Evolutionary conservation across 306 rosid species (phyloP).

Genomic region (Mimosa pudica): DNA sequence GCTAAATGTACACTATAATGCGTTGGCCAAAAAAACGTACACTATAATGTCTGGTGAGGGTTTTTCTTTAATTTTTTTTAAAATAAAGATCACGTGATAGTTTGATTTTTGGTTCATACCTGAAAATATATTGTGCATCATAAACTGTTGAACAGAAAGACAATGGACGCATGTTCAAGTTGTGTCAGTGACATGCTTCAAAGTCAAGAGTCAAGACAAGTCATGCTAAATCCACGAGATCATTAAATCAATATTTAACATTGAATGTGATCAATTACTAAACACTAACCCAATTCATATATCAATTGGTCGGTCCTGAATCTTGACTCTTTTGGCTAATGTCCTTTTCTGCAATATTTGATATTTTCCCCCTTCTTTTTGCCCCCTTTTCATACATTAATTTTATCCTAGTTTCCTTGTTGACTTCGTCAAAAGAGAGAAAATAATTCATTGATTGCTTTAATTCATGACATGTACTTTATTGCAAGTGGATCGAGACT

Average conservation of each 20-base stretch:
- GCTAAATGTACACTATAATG: neutral
- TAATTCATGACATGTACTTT: neutral
- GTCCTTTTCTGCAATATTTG: slow-evolving; percentile 6
- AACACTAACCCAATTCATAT: neutral
- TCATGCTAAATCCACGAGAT: slow-evolving; percentile 8
- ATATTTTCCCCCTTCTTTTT: neutral
- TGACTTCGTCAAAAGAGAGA: neutral
- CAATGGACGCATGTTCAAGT: slow-evolving; percentile 30
- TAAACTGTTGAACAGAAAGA: neutral
- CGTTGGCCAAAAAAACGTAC: too few relatives aligned
- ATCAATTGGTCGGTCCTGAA: neutral
- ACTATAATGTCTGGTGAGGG: neutral
- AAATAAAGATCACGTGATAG: neutral
- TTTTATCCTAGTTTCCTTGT: neutral
- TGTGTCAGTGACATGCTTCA: slow-evolving; percentile 37
- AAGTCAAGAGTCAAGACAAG: slow-evolving; percentile 7
- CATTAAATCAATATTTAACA: slow-evolving; percentile 23
- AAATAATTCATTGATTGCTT: neutral
- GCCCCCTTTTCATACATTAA: neutral
- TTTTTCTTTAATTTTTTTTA: neutral
- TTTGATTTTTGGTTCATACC: neutral
- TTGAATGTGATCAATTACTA: slow-evolving; percentile 11
- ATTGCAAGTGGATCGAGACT: slow-evolving; percentile 10
- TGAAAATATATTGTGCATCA: neutral
- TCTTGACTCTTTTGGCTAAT: neutral